Evolutionary conservation across 23 red algal species (phyloP).

Genomic region (Rhodosorus marinus): DNA sequence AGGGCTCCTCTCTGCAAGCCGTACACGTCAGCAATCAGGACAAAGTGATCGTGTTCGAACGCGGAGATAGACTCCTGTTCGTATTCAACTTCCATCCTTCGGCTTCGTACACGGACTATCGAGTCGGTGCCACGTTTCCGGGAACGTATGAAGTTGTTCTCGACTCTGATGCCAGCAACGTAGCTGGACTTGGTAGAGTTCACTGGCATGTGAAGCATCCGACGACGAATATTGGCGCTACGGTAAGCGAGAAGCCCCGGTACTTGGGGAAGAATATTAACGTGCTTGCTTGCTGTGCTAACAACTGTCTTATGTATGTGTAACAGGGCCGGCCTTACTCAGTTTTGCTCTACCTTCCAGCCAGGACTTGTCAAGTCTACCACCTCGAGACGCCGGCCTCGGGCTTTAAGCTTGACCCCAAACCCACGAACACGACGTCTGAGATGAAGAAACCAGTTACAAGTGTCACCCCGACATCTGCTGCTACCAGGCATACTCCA

Average conservation of each 20-base stretch:
- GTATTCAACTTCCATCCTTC: constrained; percentile 98
- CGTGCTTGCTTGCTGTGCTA: too few relatives aligned
- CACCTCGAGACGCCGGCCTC: too few relatives aligned
- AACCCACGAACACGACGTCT: too few relatives aligned
- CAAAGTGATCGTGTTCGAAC: constrained; percentile 75
- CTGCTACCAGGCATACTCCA: too few relatives aligned
- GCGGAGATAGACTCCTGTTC: constrained; percentile 80
- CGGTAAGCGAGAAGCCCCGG: too few relatives aligned
- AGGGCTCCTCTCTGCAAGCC: constrained; percentile 58
- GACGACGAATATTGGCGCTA: too few relatives aligned
- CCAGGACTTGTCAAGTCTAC: constrained; percentile 83
- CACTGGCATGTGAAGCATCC: constrained; percentile 54
- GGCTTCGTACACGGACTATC: constrained; percentile 69
- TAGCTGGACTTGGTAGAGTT: constrained; percentile 71
- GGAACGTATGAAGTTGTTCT: constrained; percentile 72
- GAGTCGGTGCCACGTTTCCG: constrained; percentile 70
- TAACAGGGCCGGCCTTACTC: constrained; percentile 75
- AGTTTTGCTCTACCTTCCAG: constrained; percentile 69
- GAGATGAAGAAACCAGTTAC: too few relatives aligned
- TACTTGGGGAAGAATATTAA: too few relatives aligned
- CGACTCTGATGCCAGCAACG: constrained; percentile 54
- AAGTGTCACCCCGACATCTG: too few relatives aligned
- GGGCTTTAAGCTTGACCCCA: too few relatives aligned
- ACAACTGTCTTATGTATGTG: neutral
- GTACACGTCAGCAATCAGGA: constrained; percentile 49